These are phyloP conservation scores for Cryphonectria japonica DNA, from an alignment of 2,329 filamentous ascomycete species.

Conservation along the genomic window DNA sequence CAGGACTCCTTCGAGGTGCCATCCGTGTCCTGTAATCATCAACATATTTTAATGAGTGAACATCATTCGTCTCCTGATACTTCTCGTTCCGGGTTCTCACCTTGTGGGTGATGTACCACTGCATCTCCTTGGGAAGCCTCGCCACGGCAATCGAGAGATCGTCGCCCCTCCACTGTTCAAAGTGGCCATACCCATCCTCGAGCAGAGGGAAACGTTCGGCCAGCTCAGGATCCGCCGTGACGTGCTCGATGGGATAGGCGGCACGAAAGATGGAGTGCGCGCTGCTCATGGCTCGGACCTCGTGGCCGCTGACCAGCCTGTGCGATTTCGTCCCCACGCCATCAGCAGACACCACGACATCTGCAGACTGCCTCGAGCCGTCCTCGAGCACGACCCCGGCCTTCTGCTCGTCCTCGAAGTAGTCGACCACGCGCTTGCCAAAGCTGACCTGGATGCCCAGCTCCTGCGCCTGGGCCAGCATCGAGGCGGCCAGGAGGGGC, in stretches of 20 bases:
- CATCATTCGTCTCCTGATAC: too few species aligned
- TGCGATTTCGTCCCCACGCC: conserved; percentile 38
- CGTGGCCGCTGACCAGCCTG: conserved; percentile 31
- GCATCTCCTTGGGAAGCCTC: conserved; percentile 34
- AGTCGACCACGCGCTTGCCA: conserved; percentile 30
- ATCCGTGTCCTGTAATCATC: conserved; percentile 45
- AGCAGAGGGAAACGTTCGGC: conserved; percentile 49
- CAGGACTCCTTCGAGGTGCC: conserved; percentile 52
- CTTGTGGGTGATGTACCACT: conserved; percentile 22
- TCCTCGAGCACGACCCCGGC: conserved; percentile 22
- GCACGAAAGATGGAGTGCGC: conserved; percentile 34
- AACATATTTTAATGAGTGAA: too few species aligned
- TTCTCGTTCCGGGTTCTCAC: background rate
- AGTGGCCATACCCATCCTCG: conserved; percentile 57
- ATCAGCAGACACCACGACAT: conserved; percentile 39
- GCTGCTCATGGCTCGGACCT: conserved; percentile 33
- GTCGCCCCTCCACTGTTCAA: conserved; percentile 49
- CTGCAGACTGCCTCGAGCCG: conserved; percentile 34
- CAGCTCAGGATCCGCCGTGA: conserved; percentile 44
- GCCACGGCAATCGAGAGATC: conserved; percentile 54
- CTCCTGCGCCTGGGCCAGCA: conserved; percentile 31
- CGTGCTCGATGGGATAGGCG: conserved; percentile 28
- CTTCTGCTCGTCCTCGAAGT: conserved; percentile 16
- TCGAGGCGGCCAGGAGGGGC: conserved; percentile 31
- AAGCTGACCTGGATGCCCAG: conserved; percentile 32